phyloP scores from a whole-genome alignment of 805 yeast genomes.

The Yarrowia yakushimensis region DNA sequence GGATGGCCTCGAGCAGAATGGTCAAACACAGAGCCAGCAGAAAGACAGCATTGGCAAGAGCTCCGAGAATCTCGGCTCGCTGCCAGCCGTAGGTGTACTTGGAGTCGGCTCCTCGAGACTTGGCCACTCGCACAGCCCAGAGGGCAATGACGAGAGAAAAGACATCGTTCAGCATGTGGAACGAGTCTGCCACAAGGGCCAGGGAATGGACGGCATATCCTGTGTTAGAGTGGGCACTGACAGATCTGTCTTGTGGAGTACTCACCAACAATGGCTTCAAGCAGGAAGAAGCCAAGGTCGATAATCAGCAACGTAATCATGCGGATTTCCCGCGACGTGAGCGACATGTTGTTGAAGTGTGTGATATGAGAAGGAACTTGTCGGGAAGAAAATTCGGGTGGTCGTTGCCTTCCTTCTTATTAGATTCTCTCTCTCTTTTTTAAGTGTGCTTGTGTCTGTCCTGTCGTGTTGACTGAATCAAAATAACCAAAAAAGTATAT shows the following conservation, averaged over 20 bases:
- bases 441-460: not conserved
- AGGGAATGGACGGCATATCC: conserved; percentile 85
- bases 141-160: conserved; percentile 83
- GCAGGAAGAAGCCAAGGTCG: conserved; percentile 77
- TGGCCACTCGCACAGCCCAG: conserved; percentile 94
- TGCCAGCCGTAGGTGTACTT: conserved; percentile 97
- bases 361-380: not conserved
- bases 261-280: conserved; percentile 75
- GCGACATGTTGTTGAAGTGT: not conserved
- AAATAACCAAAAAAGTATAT: conserved; percentile 16
- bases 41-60: conserved; percentile 89
- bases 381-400: not conserved
- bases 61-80: conserved; percentile 95
- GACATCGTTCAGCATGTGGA: conserved; percentile 96
- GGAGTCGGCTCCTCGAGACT: conserved; percentile 74
- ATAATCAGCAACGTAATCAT: conserved; percentile 67
- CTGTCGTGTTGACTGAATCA: conserved; percentile 5
- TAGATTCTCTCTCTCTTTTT: not conserved
- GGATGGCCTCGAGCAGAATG: conserved; percentile 87
- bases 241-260: not conserved
- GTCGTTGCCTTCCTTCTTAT: not conserved
- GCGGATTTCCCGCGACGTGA: conserved; percentile 17
- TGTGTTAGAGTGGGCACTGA: not conserved
- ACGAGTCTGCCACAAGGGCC: conserved; percentile 93
- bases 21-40: conserved; percentile 88